Conservation (phyloP, 2,329 filamentous ascomycete genomes). For the Ilyonectria destructans region DNA sequence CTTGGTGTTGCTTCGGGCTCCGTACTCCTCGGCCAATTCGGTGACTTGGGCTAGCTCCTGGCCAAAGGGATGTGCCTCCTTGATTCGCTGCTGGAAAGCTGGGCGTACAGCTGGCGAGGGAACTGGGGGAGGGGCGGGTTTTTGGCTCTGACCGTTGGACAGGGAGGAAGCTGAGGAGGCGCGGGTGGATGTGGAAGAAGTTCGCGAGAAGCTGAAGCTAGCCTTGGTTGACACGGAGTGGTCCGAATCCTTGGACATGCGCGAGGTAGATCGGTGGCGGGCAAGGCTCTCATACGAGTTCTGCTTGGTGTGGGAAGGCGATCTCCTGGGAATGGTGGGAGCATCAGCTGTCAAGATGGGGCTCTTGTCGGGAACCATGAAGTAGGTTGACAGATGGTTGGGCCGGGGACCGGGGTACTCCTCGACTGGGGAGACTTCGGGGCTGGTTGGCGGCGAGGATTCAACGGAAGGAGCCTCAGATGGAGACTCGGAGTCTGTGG, state of each 20-base stretch:
- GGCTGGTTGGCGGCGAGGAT: constrained; percentile 78
- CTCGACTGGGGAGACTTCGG: constrained; percentile 74
- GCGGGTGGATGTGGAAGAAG: constrained; percentile 70
- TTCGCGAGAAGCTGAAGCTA: constrained; percentile 71
- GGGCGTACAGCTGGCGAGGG: constrained; percentile 52
- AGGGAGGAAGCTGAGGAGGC: constrained; percentile 64
- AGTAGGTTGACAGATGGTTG: constrained; percentile 80
- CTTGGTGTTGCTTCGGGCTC: constrained; percentile 72
- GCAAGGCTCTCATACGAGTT: constrained; percentile 82
- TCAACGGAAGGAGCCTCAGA: constrained; percentile 75
- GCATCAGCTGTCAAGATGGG: constrained; percentile 57
- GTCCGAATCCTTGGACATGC: constrained; percentile 70
- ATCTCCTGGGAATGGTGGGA: constrained; percentile 79
- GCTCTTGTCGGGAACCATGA: constrained; percentile 68
- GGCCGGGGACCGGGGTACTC: constrained; percentile 71
- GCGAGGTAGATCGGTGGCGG: constrained; percentile 75
- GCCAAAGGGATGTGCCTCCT: constrained; percentile 82
- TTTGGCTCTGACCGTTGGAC: constrained; percentile 51
- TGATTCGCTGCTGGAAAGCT: constrained; percentile 56
- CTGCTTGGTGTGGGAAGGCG: constrained; percentile 91
- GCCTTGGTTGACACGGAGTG: constrained; percentile 70
- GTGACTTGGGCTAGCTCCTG: constrained; percentile 93
- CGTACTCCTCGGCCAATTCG: constrained; percentile 92
- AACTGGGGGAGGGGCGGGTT: constrained; percentile 51
- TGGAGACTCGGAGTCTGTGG: constrained; percentile 27